Conservation (phyloP, 2,329 filamentous ascomycete genomes). For the Fusarium pseudocircinatum region DNA sequence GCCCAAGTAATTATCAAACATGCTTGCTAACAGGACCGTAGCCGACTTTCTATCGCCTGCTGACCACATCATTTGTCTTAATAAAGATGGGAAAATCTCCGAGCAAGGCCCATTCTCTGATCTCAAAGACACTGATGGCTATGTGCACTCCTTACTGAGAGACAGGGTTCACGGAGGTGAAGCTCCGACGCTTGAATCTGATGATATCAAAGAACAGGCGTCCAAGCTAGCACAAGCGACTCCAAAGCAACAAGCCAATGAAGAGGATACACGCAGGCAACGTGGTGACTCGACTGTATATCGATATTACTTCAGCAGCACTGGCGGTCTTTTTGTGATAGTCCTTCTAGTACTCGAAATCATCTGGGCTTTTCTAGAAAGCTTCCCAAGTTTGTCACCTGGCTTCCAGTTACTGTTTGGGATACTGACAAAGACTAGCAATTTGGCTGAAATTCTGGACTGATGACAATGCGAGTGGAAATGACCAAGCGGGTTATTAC, state of each 20-base stretch:
- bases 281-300: constrained; percentile 45
- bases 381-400: constrained; percentile 43
- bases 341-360: constrained; percentile 37
- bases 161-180: background rate
- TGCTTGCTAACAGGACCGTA: constrained; percentile 23
- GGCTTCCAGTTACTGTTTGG: background rate
- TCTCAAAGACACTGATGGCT: constrained; percentile 18
- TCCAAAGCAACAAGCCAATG: background rate
- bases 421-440: constrained; percentile 21
- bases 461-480: constrained; percentile 28
- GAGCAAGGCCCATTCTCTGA: constrained; percentile 48
- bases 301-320: constrained; percentile 44
- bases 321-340: constrained; percentile 35
- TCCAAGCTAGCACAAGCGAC: constrained; percentile 7
- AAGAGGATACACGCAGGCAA: constrained; percentile 40
- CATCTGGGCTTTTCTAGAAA: constrained; percentile 42
- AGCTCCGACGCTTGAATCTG: background rate
- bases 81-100: constrained; percentile 17
- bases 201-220: background rate
- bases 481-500: constrained; percentile 26
- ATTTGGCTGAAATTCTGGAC: constrained; percentile 49
- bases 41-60: constrained; percentile 44
- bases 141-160: constrained; percentile 7
- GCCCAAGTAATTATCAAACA: background rate
- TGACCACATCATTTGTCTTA: constrained; percentile 38